Base-by-base conservation (phyloP, 768 basidiomycete genomes). In the Naganishia onofrii region DNA sequence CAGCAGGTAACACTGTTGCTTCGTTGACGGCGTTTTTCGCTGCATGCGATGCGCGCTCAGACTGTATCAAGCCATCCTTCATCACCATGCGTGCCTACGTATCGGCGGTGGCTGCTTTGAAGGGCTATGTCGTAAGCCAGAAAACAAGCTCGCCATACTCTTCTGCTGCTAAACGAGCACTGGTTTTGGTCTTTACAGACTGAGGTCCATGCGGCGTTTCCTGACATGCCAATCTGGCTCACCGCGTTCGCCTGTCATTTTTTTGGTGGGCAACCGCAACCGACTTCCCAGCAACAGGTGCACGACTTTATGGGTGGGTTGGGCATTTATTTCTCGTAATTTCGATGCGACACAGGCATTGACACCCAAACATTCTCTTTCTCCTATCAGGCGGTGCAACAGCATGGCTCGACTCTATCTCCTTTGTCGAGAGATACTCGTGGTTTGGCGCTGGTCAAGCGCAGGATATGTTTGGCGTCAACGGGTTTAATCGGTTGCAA, bases 301-400 rank as follows among this genome's bases (percentile, higher is more conserved):
- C 46, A 64, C 51, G 46, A 42, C 28, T 71, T 71, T 46, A 71
- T 71, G 70, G 70, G 69, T 70, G 36, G 51, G 68, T n/a, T n/a
- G n/a, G n/a, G n/a, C n/a, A n/a, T n/a, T n/a, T n/a, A n/a, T n/a
- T n/a, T n/a, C n/a, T n/a, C n/a, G n/a, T n/a, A n/a, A n/a, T n/a
- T 15, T 42, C 31, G 15, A n/a, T 28, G 5, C 3, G 17, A 28
- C 3, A 34, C 26, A 1, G 31, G 2, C 29, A 28, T 54, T 32
- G 46, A 31, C 19, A 7, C 10, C 34, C 29, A 44, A 42, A 15
- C 32, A 23, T 4, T 36, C 4, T 36, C 12, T 26, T 3, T 19
- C 58, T 12, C 48, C n/a, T n/a, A n/a, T n/a, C 46, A 64, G 69
- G 56, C 19, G 17, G 2, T 5, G 32, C 58, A 10, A 68, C 70